Conservation (phyloP, 257 asterid genomes). For the Ligustrum vulgare region DNA sequence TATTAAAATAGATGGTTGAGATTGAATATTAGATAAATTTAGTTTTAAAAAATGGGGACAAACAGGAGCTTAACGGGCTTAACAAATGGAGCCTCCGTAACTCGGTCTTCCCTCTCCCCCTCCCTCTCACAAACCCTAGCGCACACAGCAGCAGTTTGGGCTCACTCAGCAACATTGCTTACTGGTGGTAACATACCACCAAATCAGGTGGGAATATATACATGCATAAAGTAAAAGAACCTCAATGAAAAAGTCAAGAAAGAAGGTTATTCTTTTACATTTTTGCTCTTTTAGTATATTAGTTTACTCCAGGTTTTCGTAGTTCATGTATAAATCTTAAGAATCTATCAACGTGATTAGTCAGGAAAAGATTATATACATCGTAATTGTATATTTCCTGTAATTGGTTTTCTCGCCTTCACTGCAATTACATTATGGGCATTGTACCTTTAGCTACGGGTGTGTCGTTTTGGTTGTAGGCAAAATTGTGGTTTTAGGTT, state of each 20-base stretch:
- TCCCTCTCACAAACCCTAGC: neutral
- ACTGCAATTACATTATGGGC: neutral
- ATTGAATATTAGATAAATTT: too few relatives aligned
- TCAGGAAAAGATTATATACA: too few relatives aligned
- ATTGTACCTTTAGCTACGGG: slow-evolving; percentile 11
- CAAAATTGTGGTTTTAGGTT: neutral
- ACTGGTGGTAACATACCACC: slow-evolving; percentile 91
- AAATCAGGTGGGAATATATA: slow-evolving; percentile 85
- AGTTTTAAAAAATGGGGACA: too few relatives aligned
- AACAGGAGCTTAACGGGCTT: too few relatives aligned
- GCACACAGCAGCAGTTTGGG: neutral
- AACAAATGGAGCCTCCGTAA: too few relatives aligned
- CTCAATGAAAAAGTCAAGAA: slow-evolving; percentile 92
- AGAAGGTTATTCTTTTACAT: slow-evolving; percentile 58
- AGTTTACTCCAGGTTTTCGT: slow-evolving; percentile 16
- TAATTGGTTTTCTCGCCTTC: neutral
- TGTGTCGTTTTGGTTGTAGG: neutral
- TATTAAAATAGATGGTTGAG: too few relatives aligned
- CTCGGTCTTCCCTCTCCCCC: neutral
- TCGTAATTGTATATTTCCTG: neutral
- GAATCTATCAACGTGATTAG: neutral
- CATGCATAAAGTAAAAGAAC: slow-evolving; percentile 80
- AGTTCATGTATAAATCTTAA: neutral
- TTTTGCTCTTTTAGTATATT: neutral
- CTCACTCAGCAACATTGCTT: slow-evolving; percentile 40